Evolutionary conservation across 345 rosid genomes (phyloP), one percentile per base, ranked within the genome.

Genomic region (Sonneratia caseolaris): DNA sequence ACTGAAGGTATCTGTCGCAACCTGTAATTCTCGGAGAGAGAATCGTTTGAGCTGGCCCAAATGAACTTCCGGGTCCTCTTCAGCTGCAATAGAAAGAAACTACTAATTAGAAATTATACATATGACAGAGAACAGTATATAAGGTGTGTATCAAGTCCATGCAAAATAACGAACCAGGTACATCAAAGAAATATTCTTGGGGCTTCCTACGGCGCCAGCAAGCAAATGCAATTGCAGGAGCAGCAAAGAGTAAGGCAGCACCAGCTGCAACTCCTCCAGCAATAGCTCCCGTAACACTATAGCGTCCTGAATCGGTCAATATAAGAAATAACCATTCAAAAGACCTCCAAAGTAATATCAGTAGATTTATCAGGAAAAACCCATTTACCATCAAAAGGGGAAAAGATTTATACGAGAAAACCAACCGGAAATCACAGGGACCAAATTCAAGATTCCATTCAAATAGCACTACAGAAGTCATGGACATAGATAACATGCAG

Each of bases 261-360:
- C 98, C 98, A 56, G 98, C 99, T 49, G 99, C 97, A 69, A 95
- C 99, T 84, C 99, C 99, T 68, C 99, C 99, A 32, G 97, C 99
- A 72, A 95, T 95, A 37, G 98, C 99, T 78, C 93, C 96, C 69
- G 99, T 95, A 24, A 82, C 82, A 78, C 96, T 82, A 49, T 78
- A 86, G 70, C 96, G 90, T 78, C 89, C 99, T 94, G 85, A 80
- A 79, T 66, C 49, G 32, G 19, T 69, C 7, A 2, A 38, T 18
- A 64, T 24, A 53, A 4, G 24, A 53, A 53, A 47, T 22, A 43
- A 36, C 10, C 62, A 64, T 64, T 64, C 32, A 19, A 45, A 21
- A 53, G 36, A 15, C 18, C 69, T n/a, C 68, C 38, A 37, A 64
- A 32, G 19, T 12, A 38, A 32, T 64, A 64, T 32, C n/a, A 70